Conservation (phyloP, 495 filamentous ascomycete species). For the Tuber borchii region DNA sequence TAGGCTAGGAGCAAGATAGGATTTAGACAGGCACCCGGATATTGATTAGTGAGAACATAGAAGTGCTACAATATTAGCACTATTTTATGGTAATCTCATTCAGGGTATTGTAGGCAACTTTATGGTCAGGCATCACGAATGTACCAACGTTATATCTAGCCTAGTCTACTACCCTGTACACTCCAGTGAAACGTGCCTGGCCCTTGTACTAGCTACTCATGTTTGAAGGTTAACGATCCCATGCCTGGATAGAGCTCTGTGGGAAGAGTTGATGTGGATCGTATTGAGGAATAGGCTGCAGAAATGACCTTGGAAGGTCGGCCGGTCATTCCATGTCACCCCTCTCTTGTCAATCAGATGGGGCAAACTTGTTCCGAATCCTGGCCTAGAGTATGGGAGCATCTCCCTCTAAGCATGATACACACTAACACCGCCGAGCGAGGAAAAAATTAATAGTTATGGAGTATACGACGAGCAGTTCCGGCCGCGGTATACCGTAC, state of each 20-base stretch:
- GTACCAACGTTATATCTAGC: not conserved
- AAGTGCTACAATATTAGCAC: not conserved
- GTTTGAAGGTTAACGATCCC: not conserved
- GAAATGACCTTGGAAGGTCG: not conserved
- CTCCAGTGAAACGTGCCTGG: not conserved
- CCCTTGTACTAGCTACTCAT: not conserved
- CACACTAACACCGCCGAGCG: too few species aligned
- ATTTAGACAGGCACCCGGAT: not conserved
- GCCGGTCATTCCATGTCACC: not conserved
- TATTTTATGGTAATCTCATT: not conserved
- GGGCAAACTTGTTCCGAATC: too few species aligned
- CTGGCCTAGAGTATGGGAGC: too few species aligned
- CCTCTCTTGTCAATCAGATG: too few species aligned
- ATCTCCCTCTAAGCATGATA: too few species aligned
- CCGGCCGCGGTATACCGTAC: too few species aligned
- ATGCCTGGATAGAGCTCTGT: not conserved
- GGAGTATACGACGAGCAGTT: too few species aligned
- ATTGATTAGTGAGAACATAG: not conserved
- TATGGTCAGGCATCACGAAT: not conserved
- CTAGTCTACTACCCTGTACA: not conserved
- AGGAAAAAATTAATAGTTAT: too few species aligned
- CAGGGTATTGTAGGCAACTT: not conserved
- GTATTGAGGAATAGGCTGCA: not conserved
- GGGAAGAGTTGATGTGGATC: not conserved
- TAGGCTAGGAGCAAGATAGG: not conserved